Percentiles rank a stretch among this genome's conserved stretches.
These are phyloP conservation scores for Cladosporium sp. DNA, from an alignment of 2,329 filamentous ascomycete genomes.

Conservation along the genomic window DNA sequence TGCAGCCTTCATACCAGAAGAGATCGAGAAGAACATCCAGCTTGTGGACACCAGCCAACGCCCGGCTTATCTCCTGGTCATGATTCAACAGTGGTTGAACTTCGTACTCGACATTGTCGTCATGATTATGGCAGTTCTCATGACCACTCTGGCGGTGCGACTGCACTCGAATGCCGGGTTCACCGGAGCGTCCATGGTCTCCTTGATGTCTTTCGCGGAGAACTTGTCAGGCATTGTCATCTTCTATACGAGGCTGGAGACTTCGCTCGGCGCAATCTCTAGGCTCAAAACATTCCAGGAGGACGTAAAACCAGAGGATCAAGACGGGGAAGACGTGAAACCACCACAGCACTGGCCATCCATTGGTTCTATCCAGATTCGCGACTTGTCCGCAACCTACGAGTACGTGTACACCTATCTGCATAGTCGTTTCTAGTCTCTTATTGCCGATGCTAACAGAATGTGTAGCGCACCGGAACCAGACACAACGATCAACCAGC, in stretches of 20 bases:
- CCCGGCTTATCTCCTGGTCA: not conserved
- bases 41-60: conserved; percentile 4
- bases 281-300: not conserved
- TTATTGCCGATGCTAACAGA: not conserved
- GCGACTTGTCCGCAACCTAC: not conserved
- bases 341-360: not conserved
- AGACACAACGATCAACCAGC: not conserved
- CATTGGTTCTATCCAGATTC: not conserved
- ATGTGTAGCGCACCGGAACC: not conserved
- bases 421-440: not conserved
- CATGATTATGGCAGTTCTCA: not conserved
- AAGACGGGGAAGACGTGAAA: not conserved
- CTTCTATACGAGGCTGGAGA: not conserved
- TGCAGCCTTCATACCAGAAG: not conserved
- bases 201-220: not conserved
- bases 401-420: not conserved
- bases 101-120: conserved; percentile 6
- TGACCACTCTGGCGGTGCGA: not conserved
- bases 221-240: conserved; percentile 3
- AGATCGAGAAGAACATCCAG: not conserved
- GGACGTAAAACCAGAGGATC: not conserved
- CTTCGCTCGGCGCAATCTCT: conserved; percentile 1
- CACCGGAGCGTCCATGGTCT: not conserved
- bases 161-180: not conserved
- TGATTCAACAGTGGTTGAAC: conserved; percentile 5